phyloP scores from a whole-genome alignment of 768 basidiomycete genomes.

The Phylloporus sp. region DNA sequence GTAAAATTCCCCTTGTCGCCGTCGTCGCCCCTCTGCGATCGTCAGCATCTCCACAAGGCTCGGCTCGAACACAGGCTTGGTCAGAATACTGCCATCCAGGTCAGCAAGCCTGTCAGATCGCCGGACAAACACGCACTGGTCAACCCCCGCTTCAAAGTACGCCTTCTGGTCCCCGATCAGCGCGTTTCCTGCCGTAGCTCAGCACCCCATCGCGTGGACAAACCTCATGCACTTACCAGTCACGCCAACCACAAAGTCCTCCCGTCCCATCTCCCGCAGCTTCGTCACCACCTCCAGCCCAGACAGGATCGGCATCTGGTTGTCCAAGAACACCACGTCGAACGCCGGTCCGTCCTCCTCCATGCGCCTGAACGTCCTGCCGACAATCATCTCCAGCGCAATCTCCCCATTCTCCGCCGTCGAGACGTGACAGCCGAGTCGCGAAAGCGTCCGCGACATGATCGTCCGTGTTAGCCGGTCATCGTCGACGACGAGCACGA shows the following conservation, averaged over 20 bases:
- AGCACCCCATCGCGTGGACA: neutral
- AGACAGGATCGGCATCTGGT: constrained; percentile 82
- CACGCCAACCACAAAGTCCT: constrained; percentile 79
- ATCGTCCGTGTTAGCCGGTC: constrained; percentile 74
- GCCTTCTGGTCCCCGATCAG: constrained; percentile 61
- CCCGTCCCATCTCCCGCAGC: constrained; percentile 58
- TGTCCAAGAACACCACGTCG: constrained; percentile 54
- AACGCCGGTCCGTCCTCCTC: constrained; percentile 16
- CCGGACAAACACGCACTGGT: constrained; percentile 46
- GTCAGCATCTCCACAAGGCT: constrained; percentile 39
- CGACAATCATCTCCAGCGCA: constrained; percentile 68
- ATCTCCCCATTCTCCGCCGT: constrained; percentile 81
- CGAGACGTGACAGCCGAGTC: constrained; percentile 72
- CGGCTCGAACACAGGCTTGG: constrained; percentile 72
- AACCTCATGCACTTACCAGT: constrained; percentile 42
- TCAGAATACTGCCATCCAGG: constrained; percentile 52
- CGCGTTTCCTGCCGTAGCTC: constrained; percentile 44
- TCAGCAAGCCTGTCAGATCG: neutral
- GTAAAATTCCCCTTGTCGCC: neutral
- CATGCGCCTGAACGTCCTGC: constrained; percentile 18
- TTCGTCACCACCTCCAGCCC: constrained; percentile 64
- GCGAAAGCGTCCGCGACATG: constrained; percentile 74
- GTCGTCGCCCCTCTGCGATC: constrained; percentile 40
- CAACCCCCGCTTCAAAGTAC: constrained; percentile 70
- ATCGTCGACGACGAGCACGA: constrained; percentile 79